Evolutionary conservation across 768 basidiomycete genomes (phyloP).

Genomic region (Lentinus tigrinus): DNA sequence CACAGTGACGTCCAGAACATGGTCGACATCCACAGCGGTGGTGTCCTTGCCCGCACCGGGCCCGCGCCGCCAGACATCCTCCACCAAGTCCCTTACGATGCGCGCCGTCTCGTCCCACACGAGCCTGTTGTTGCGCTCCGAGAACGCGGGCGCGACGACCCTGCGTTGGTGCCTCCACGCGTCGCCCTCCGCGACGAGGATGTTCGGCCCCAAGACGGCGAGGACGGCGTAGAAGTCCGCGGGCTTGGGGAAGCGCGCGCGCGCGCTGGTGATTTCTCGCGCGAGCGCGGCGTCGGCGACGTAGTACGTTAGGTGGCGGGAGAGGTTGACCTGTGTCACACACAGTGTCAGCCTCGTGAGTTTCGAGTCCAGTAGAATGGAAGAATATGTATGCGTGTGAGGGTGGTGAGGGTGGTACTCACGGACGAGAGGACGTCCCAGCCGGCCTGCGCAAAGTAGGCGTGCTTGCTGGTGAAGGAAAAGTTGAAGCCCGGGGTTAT

Average conservation of each 20-base stretch:
- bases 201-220: conserved; percentile 55
- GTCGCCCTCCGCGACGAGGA: conserved; percentile 60
- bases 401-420: not conserved
- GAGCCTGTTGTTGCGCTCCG: conserved; percentile 40
- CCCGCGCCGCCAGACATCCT: conserved; percentile 44
- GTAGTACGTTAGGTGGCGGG: conserved; percentile 7
- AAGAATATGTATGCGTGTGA: too few relatives aligned
- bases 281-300: conserved; percentile 16
- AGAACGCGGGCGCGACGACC: conserved; percentile 61
- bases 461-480: conserved; percentile 16
- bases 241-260: conserved; percentile 57
- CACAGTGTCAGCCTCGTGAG: too few relatives aligned
- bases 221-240: conserved; percentile 44
- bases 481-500: conserved; percentile 20
- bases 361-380: too few relatives aligned
- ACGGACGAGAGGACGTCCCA: conserved; percentile 19
- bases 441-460: conserved; percentile 20
- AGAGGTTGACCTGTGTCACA: conserved; percentile 11
- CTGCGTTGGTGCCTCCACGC: conserved; percentile 66
- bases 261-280: conserved; percentile 40
- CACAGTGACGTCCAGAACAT: conserved; percentile 49
- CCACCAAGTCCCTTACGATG: conserved; percentile 28
- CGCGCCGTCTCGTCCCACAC: conserved; percentile 36
- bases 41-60: too few relatives aligned
- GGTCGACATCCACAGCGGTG: conserved; percentile 40